phyloP scores from a whole-genome alignment of 1,284 basidiomycete genomes.

The Kwoniella shivajii region DNA sequence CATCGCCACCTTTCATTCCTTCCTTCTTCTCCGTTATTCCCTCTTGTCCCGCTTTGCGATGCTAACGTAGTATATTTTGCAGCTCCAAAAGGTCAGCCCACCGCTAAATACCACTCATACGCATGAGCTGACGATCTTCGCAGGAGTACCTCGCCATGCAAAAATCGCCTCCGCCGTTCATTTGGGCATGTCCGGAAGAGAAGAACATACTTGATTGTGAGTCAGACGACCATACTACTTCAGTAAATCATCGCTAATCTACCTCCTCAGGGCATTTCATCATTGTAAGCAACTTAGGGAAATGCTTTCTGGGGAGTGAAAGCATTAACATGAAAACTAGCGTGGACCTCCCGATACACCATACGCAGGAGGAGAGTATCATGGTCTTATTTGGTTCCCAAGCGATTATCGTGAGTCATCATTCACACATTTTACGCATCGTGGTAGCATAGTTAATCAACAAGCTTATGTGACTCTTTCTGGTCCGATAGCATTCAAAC shows the following conservation, averaged over 20 bases:
- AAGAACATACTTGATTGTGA: conserved; percentile 78
- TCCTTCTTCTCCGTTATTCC: not conserved
- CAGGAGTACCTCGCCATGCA: conserved; percentile 95
- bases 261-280: conserved; percentile 97
- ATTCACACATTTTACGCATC: conserved; percentile 29
- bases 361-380: conserved; percentile 90
- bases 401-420: conserved; percentile 72
- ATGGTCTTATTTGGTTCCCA: conserved; percentile 74
- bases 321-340: conserved; percentile 55
- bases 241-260: no score
- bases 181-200: conserved; percentile 91
- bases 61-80: not conserved
- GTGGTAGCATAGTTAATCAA: not conserved
- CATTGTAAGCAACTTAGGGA: conserved; percentile 62
- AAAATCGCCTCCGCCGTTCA: conserved; percentile 87
- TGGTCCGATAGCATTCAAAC: conserved; percentile 74
- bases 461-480: not conserved
- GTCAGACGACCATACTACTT: conserved; percentile 12
- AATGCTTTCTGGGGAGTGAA: not conserved
- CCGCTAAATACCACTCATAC: not conserved
- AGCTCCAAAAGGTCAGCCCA: conserved; percentile 48
- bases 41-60: not conserved
- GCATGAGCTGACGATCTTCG: conserved; percentile 21
- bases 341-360: conserved; percentile 91
- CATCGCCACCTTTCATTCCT: not conserved